Conservation (phyloP, 73 alveolate species). For the Paramecium biaurelia region DNA sequence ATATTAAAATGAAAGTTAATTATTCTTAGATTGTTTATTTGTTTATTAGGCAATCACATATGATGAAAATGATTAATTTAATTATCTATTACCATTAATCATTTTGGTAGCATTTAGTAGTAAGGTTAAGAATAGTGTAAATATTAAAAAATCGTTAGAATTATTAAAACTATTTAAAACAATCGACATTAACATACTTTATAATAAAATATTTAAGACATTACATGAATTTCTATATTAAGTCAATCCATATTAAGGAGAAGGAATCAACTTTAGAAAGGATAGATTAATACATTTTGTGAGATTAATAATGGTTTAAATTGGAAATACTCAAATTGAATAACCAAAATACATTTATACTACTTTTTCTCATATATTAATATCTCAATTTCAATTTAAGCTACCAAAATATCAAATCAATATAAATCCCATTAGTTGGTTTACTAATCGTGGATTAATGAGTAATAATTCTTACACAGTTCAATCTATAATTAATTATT, state of each 20-base stretch:
- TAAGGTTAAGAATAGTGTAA: background rate
- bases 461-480: background rate
- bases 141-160: background rate
- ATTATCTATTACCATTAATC: background rate
- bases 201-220: background rate
- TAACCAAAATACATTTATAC: background rate
- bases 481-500: conserved; percentile 5
- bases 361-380: background rate
- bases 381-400: background rate
- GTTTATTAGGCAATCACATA: background rate
- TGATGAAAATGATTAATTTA: conserved; percentile 2
- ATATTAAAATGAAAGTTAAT: background rate
- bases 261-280: background rate
- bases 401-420: background rate
- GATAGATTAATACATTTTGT: background rate
- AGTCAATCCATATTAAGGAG: background rate
- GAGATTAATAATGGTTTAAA: background rate
- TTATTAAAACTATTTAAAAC: background rate
- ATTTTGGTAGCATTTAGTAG: background rate
- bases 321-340: background rate
- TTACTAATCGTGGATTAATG: background rate
- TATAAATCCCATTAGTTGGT: background rate
- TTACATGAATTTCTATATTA: background rate
- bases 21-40: conserved; percentile 3
- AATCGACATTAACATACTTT: background rate